Evolutionary conservation across 805 yeast species (phyloP).

Genomic region (Wickerhamomyces rabaulensis): DNA sequence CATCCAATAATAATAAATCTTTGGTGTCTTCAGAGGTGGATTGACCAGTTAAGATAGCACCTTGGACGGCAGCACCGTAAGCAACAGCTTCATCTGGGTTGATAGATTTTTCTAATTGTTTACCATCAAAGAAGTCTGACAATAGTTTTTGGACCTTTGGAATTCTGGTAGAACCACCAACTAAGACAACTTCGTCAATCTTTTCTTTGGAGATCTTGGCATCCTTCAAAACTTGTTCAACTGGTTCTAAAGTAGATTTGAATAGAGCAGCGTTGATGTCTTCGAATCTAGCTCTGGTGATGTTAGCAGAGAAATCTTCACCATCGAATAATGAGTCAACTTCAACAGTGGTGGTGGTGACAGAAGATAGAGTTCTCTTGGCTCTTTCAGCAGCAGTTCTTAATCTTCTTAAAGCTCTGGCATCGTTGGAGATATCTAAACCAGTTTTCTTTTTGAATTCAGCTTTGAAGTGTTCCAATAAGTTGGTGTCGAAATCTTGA

Average conservation of each 20-base stretch:
- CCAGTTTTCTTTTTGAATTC: slow-evolving; percentile 96
- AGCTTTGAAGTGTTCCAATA: slow-evolving; percentile 85
- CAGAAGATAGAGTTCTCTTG: slow-evolving; percentile 95
- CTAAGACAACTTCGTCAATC: slow-evolving; percentile 92
- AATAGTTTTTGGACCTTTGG: slow-evolving; percentile 96
- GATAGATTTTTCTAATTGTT: slow-evolving; percentile 92
- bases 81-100: slow-evolving; percentile 96
- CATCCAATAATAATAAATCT: slow-evolving; percentile 75
- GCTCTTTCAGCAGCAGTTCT: slow-evolving; percentile 99
- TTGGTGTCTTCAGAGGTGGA: slow-evolving; percentile 86
- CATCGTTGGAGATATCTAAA: slow-evolving; percentile 81
- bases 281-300: slow-evolving; percentile 98
- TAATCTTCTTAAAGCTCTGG: slow-evolving; percentile 96
- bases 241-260: slow-evolving; percentile 92
- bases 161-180: slow-evolving; percentile 98
- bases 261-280: slow-evolving; percentile 89
- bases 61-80: slow-evolving; percentile 85
- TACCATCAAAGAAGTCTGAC: slow-evolving; percentile 94
- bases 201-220: slow-evolving; percentile 77
- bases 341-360: slow-evolving; percentile 88
- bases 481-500: slow-evolving; percentile 93
- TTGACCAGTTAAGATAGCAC: slow-evolving; percentile 81
- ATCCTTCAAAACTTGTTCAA: slow-evolving; percentile 92
- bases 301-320: slow-evolving; percentile 88
- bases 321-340: slow-evolving; percentile 94